Conservation (phyloP, 2,329 filamentous ascomycete genomes). For the Pestalotiopsis sp. region DNA sequence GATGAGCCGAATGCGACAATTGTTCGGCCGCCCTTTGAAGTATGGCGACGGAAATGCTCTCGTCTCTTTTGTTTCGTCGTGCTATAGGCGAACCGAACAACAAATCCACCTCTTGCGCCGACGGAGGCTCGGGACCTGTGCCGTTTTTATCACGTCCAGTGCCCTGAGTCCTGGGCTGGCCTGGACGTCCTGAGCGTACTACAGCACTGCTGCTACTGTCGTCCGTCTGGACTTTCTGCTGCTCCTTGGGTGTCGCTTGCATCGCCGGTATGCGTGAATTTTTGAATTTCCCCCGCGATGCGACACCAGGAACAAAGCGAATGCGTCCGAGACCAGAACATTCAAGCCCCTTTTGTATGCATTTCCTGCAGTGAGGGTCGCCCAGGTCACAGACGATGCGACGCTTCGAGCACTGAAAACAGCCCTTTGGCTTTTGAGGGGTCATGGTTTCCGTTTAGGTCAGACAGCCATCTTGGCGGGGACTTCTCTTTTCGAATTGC, state of each 20-base stretch:
- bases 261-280: background rate
- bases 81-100: background rate
- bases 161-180: background rate
- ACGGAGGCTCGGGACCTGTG: background rate
- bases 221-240: constrained; percentile 11
- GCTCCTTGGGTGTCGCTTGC: background rate
- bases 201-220: background rate
- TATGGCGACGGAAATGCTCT: background rate
- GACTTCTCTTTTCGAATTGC: background rate
- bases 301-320: constrained; percentile 38
- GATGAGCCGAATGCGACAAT: background rate
- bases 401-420: constrained; percentile 40
- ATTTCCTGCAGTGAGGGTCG: constrained; percentile 41
- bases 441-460: background rate
- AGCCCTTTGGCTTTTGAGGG: constrained; percentile 28
- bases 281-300: constrained; percentile 21
- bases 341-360: constrained; percentile 38
- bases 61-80: background rate
- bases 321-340: constrained; percentile 40
- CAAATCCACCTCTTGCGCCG: background rate
- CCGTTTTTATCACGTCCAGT: background rate
- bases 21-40: constrained; percentile 9
- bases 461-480: background rate
- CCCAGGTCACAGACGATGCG: constrained; percentile 42
- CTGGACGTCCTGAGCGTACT: background rate